Base-by-base conservation (phyloP, 305 asterid species). In the Rubia tinctorum region DNA sequence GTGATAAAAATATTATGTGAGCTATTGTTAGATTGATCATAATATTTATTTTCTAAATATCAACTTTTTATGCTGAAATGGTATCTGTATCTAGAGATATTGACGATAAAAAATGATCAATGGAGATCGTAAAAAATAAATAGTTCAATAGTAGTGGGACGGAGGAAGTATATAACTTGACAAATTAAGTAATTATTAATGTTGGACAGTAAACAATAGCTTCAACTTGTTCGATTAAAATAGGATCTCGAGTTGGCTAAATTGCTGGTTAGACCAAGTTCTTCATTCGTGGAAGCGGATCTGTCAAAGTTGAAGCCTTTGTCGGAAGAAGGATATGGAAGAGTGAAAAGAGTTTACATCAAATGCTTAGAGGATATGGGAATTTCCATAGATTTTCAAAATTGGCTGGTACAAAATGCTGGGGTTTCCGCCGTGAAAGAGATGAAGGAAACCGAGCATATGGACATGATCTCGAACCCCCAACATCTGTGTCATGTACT, bases 381-480 rank as follows among this genome's bases (percentile, higher is more conserved):
- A 22, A 75, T 87, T 27, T 69, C 83, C 0, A 34, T 42, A 27
- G 75, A 78, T 61, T 86, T 87, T 51, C 95, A 87, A 44, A 81
- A 40, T 10, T 85, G 87, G 87, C 66, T 47, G 18, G 79, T 89
- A 34, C 77, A 83, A 69, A 87, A 55, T 18, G 40, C 4, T 30
- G 89, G 88, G 27, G 88, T 72, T 66, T 82, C 73, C 17, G 27
- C 71, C 45, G 86, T 86, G 14, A 80, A 73, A 22, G 91, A 83
- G 76, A 66, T 89, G 0, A 75, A 62, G 68, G 74, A 73, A 30
- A 76, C 87, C 5, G 95, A 89, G 74, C 97, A 89, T 79, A 84
- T 84, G 96, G 18, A 87, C 14, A 87, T 90, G 96, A 23, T 87
- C 51, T 86, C 88, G 15, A 80, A 13, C 8, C 91, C 93, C 3